Base-by-base conservation (phyloP, 441 rosid genomes). In the Isatis lusitanica region DNA sequence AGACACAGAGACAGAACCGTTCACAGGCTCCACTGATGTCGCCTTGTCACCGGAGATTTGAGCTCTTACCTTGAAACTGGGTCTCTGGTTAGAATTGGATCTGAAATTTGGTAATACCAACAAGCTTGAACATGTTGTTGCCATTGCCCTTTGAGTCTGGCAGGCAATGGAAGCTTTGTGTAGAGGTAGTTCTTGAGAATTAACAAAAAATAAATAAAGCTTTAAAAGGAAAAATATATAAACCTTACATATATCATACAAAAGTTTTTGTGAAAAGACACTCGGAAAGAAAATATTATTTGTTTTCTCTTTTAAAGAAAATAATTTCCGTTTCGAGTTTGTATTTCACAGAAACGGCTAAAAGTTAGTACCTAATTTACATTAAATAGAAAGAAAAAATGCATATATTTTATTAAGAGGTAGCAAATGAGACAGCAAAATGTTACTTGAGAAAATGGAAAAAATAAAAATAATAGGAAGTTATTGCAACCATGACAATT, bases 31-130 rank as follows among this genome's bases (percentile, higher is more conserved):
- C 21, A 66, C 64, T 4, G 80, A 59, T 16, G 72, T 40, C 12
- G 85, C 66, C 70, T 82, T 83, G 33, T 83, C 84, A 56, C 78
- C 77, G 31, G 76, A 63, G 16, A 81, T 74, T 70, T 78, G 80
- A 81, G 86, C 89, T 82, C 83, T 84, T 33, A 85, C 83, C 76
- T 79, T 76, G 66, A 84, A 73, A 57, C 46, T 71, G 63, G 72
- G 55, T 74, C 66, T 85, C n/a, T 53, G 56, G 40, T 69, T 74
- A 33, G 63, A 63, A 76, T 55, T 77, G 31, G 15, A 30, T 50
- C 63, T 38, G 56, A 77, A 56, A 69, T 10, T 71, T 50, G 88
- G 83, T 1, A 74, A 70, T 2, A 61, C 44, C 72, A 58, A 40
- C 9, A 68, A 3, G 48, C 62, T 71, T 40, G 73, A 68, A 62